Percentiles rank a stretch among this genome's conserved stretches.
These are phyloP conservation scores for Penicillium palitans DNA, from an alignment of 2,329 filamentous ascomycete species.

Conservation along the genomic window DNA sequence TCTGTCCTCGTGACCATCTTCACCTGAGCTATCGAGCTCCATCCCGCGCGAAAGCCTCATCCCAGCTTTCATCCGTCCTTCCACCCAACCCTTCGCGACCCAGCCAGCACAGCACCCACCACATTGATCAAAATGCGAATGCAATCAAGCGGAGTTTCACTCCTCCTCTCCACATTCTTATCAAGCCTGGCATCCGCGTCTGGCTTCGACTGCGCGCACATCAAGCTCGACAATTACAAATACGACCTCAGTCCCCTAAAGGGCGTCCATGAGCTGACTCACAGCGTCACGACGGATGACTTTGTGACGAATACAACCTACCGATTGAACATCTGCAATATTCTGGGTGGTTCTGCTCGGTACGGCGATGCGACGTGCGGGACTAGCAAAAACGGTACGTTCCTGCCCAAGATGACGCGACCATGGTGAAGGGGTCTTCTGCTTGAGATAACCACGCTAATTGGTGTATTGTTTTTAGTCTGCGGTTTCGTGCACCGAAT, in stretches of 20 bases:
- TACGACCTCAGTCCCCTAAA: slow-evolving; percentile 43
- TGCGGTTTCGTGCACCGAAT: slow-evolving; percentile 69
- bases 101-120: not conserved
- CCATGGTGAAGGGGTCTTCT: not conserved
- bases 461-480: slow-evolving; percentile 50
- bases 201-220: slow-evolving; percentile 41
- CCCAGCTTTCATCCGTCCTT: slow-evolving; percentile 4
- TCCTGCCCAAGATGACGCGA: not conserved
- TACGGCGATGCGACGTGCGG: slow-evolving; percentile 33
- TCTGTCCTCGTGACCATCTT: slow-evolving; percentile 5
- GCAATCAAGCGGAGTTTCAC: slow-evolving; percentile 26
- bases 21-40: slow-evolving; percentile 11
- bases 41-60: slow-evolving; percentile 5
- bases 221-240: slow-evolving; percentile 38
- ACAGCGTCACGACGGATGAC: slow-evolving; percentile 31
- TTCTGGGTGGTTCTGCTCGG: slow-evolving; percentile 30
- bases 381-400: slow-evolving; percentile 39
- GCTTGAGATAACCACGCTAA: not conserved
- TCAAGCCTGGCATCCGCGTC: slow-evolving; percentile 32
- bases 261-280: slow-evolving; percentile 40
- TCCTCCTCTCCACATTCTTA: slow-evolving; percentile 31
- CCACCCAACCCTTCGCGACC: slow-evolving; percentile 1
- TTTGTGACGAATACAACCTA: slow-evolving; percentile 39
- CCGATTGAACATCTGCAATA: slow-evolving; percentile 39
- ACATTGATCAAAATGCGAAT: slow-evolving; percentile 34